Evolutionary conservation across 495 filamentous ascomycete genomes (phyloP).

Genomic region (Penicillium fimorum): DNA sequence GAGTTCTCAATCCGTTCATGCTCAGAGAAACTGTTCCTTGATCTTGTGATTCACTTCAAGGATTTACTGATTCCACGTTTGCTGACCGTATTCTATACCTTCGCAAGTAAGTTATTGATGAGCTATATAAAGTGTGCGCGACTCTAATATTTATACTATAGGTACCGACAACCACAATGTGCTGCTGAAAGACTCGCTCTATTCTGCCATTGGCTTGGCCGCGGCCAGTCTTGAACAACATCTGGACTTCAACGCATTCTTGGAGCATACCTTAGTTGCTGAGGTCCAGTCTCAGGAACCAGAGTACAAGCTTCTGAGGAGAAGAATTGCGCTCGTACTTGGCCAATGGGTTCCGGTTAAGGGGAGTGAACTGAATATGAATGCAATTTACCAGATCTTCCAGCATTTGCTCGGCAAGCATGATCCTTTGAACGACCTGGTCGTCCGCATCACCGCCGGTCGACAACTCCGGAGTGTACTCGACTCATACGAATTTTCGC

Average conservation of each 20-base stretch:
- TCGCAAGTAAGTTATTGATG: conserved; percentile 53
- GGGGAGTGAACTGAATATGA: conserved; percentile 57
- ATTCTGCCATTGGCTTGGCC: conserved; percentile 85
- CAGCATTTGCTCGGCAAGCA: conserved; percentile 76
- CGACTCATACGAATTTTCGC: conserved; percentile 79
- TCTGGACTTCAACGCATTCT: conserved; percentile 79
- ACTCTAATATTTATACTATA: conserved; percentile 20
- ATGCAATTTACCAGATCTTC: conserved; percentile 85
- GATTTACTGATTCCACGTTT: conserved; percentile 71
- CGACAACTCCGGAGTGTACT: conserved; percentile 74
- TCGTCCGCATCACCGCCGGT: conserved; percentile 88
- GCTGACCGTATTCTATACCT: conserved; percentile 71
- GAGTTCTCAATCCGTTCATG: conserved; percentile 88
- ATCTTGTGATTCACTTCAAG: conserved; percentile 84
- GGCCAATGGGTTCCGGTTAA: conserved; percentile 86
- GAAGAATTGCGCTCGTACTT: conserved; percentile 82
- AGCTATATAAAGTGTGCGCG: background rate
- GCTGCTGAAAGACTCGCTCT: conserved; percentile 86
- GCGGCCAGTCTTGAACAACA: conserved; percentile 66
- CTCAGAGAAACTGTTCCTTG: conserved; percentile 89
- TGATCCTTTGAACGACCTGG: conserved; percentile 80
- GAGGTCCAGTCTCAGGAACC: conserved; percentile 76
- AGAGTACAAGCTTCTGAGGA: conserved; percentile 81
- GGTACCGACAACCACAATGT: conserved; percentile 63
- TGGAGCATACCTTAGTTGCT: conserved; percentile 67